These are phyloP conservation scores for Scutellaria baicalensis DNA, from an alignment of 257 asterid genomes.

Conservation along the genomic window DNA sequence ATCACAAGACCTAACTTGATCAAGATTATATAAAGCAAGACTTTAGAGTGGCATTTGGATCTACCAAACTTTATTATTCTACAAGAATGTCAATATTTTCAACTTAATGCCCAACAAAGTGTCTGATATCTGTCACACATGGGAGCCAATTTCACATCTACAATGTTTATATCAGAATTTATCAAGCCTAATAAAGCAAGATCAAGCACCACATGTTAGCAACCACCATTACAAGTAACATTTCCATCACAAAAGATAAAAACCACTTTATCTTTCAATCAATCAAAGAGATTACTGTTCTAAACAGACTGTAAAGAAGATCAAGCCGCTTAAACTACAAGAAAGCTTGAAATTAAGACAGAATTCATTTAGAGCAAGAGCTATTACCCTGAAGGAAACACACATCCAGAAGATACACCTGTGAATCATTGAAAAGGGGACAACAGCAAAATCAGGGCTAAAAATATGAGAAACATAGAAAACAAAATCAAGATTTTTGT, in stretches of 20 bases:
- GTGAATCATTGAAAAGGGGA: neutral
- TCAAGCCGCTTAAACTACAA: neutral
- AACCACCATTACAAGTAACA: neutral
- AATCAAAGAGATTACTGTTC: neutral
- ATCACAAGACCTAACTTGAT: neutral
- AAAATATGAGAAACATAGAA: neutral
- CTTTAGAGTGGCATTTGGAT: conserved; percentile 10
- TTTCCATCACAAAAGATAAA: neutral
- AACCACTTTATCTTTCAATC: neutral
- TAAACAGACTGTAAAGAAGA: neutral
- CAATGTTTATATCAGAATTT: neutral
- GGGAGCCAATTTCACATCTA: neutral
- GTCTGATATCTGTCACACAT: neutral
- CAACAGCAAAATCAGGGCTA: neutral
- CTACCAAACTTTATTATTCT: conserved; percentile 14
- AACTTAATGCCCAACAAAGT: neutral
- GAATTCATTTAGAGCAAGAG: neutral
- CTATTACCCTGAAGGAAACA: conserved; percentile 44
- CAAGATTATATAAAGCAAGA: neutral
- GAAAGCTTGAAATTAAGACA: neutral
- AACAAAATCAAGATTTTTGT: neutral
- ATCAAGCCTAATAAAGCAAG: neutral
- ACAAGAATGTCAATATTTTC: conserved; percentile 6
- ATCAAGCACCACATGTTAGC: neutral
- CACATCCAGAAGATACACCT: conserved; percentile 34